A percentile compares a stretch with the other conserved stretches of the same genome.
These are phyloP conservation scores for Ceratopteris richardii DNA, from an alignment of 75 land plant genomes.

Conservation along the genomic window DNA sequence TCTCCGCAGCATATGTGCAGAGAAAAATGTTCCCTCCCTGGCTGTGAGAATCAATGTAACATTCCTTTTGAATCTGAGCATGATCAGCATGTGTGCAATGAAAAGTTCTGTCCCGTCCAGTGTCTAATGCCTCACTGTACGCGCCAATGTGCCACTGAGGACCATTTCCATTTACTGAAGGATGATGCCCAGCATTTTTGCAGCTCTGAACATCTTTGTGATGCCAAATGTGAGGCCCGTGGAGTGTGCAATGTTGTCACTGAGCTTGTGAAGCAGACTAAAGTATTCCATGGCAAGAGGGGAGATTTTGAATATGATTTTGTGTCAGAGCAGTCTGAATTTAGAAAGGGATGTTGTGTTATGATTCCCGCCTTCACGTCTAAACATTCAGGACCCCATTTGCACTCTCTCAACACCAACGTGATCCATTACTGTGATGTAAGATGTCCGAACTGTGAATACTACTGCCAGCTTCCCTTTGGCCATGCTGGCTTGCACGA, in stretches of 20 bases:
- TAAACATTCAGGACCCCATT: conserved; percentile 12
- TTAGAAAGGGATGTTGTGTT: conserved; percentile 17
- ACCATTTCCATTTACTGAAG: conserved; percentile 22
- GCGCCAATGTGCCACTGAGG: conserved; percentile 11
- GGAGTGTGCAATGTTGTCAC: conserved; percentile 19
- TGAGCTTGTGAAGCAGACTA: conserved; percentile 18
- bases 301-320: conserved; percentile 23
- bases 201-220: conserved; percentile 17
- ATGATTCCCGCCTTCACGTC: conserved; percentile 18
- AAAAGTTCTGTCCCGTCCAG: conserved; percentile 13
- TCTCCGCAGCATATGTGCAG: conserved; percentile 24
- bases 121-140: conserved; percentile 15
- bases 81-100: conserved; percentile 14
- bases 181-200: conserved; percentile 11
- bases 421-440: conserved; percentile 26
- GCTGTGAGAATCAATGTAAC: conserved; percentile 17
- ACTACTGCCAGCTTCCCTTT: conserved; percentile 24
- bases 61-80: conserved; percentile 20
- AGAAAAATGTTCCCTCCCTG: conserved; percentile 17
- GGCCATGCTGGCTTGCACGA: conserved; percentile 22
- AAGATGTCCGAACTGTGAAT: conserved; percentile 20
- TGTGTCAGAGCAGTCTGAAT: conserved; percentile 19
- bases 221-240: conserved; percentile 9
- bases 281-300: conserved; percentile 12
- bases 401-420: conserved; percentile 18